Evolutionary conservation across 2,329 filamentous ascomycete species (phyloP).

Genomic region (Cytospora chrysosperma): DNA sequence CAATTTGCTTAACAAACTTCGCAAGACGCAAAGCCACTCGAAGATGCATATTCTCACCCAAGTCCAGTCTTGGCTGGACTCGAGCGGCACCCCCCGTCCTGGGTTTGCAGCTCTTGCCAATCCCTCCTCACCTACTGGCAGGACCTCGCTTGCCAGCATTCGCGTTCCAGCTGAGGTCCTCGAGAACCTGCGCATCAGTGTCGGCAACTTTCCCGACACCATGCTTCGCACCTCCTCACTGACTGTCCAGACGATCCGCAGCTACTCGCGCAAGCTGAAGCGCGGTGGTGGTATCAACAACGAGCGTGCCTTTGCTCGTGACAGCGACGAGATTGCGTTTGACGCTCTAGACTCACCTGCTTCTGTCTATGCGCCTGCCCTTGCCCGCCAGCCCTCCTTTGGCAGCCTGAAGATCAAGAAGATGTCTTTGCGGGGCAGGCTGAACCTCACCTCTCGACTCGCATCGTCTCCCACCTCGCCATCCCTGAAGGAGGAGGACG

Average conservation of each 20-base stretch:
- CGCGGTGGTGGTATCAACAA: slow-evolving; percentile 31
- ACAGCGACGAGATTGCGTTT: slow-evolving; percentile 26
- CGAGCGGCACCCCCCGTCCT: slow-evolving; percentile 3
- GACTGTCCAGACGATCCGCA: slow-evolving; percentile 57
- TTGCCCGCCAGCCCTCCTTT: slow-evolving; percentile 13
- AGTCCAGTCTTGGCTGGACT: slow-evolving; percentile 25
- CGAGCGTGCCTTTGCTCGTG: slow-evolving; percentile 11
- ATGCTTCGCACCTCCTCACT: slow-evolving; percentile 56
- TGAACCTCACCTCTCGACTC: slow-evolving; percentile 9
- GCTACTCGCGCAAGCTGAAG: slow-evolving; percentile 53
- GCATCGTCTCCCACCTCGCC: slow-evolving; percentile 1
- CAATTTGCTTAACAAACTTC: slow-evolving; percentile 11
- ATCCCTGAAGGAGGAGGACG: slow-evolving; percentile 1
- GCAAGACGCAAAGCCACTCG: slow-evolving; percentile 14
- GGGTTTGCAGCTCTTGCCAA: not conserved
- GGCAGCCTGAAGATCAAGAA: slow-evolving; percentile 16
- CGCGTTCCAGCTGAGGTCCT: slow-evolving; percentile 54
- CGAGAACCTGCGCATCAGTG: slow-evolving; percentile 53
- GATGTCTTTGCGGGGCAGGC: slow-evolving; percentile 17
- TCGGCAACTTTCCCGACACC: slow-evolving; percentile 58
- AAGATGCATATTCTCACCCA: slow-evolving; percentile 17
- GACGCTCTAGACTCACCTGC: slow-evolving; percentile 4
- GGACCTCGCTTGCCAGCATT: slow-evolving; percentile 34
- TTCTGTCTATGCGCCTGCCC: not conserved
- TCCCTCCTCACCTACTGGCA: slow-evolving; percentile 2